Conservation (phyloP, 441 rosid genomes). For the Daphne laureola region DNA sequence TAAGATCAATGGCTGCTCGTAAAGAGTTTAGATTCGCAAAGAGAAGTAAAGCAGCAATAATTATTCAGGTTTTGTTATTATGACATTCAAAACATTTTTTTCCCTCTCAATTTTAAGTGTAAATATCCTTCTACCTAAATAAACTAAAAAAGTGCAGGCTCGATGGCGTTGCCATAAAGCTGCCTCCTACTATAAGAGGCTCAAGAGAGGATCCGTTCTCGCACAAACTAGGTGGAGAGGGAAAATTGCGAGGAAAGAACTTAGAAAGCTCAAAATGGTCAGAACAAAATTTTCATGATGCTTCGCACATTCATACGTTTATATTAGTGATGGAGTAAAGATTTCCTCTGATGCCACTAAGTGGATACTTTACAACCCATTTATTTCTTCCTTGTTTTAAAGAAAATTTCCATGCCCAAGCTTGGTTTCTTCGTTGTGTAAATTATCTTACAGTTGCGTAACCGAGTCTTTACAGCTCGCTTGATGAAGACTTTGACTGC, state of each 20-base stretch:
- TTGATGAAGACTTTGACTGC: too few species aligned
- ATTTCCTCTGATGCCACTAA: too few species aligned
- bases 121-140: slow-evolving; percentile 10
- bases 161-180: slow-evolving; percentile 75
- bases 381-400: too few species aligned
- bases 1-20: slow-evolving; percentile 75
- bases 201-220: slow-evolving; percentile 59
- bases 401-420: too few species aligned
- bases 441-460: too few species aligned
- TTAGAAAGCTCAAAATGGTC: slow-evolving; percentile 95
- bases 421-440: too few species aligned
- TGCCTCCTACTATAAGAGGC: slow-evolving; percentile 57
- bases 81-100: slow-evolving; percentile 6
- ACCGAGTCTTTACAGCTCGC: too few species aligned
- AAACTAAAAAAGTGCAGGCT: slow-evolving; percentile 37
- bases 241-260: slow-evolving; percentile 67
- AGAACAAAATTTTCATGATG: slow-evolving; percentile 16
- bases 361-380: too few species aligned
- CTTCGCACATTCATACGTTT: too few species aligned
- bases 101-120: background rate
- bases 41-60: slow-evolving; percentile 63
- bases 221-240: slow-evolving; percentile 96
- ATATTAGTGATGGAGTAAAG: too few species aligned
- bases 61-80: slow-evolving; percentile 57
- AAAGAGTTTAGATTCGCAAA: slow-evolving; percentile 71